Evolutionary conservation across 2,329 filamentous ascomycete species (phyloP).

Genomic region (Magnaporthiopsis incrustans): DNA sequence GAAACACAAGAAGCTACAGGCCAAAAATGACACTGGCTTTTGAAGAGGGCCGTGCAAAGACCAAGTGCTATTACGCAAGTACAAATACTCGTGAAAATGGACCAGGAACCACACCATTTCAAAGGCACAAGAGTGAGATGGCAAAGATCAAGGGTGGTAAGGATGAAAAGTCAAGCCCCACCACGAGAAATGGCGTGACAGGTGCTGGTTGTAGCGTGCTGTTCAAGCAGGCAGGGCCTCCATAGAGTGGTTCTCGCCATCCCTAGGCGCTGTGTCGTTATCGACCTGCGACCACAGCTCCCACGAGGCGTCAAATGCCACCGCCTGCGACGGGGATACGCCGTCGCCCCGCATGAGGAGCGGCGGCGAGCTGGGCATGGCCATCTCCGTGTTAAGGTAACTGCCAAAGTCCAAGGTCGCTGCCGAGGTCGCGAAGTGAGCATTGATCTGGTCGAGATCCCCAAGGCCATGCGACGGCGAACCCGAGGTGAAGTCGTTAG

Average conservation of each 20-base stretch:
- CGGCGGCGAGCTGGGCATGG: conserved; percentile 42
- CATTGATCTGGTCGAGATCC: conserved; percentile 29
- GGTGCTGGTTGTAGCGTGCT: not conserved
- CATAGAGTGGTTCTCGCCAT: not conserved
- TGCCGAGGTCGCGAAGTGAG: not conserved
- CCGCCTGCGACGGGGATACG: conserved; percentile 2
- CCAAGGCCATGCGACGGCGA: conserved; percentile 28
- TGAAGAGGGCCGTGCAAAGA: no score
- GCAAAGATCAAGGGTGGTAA: conserved; percentile 10
- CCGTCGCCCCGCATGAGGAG: conserved; percentile 16
- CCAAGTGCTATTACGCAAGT: no score
- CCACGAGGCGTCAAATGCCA: conserved; percentile 15
- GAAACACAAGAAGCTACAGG: conserved; percentile 7
- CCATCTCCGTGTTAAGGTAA: conserved; percentile 37
- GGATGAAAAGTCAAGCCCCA: conserved; percentile 14
- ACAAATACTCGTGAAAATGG: no score
- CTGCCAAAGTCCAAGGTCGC: conserved; percentile 38
- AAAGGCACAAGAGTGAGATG: not conserved
- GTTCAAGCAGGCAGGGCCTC: not conserved
- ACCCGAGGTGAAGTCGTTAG: conserved; percentile 34
- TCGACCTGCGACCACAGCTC: conserved; percentile 16
- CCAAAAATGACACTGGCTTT: conserved; percentile 9
- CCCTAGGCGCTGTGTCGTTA: not conserved
- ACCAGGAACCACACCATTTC: no score
- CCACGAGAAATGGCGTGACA: not conserved